Evolutionary conservation across 2,329 filamentous ascomycete genomes (phyloP).

Genomic region (Colletotrichum magnum): DNA sequence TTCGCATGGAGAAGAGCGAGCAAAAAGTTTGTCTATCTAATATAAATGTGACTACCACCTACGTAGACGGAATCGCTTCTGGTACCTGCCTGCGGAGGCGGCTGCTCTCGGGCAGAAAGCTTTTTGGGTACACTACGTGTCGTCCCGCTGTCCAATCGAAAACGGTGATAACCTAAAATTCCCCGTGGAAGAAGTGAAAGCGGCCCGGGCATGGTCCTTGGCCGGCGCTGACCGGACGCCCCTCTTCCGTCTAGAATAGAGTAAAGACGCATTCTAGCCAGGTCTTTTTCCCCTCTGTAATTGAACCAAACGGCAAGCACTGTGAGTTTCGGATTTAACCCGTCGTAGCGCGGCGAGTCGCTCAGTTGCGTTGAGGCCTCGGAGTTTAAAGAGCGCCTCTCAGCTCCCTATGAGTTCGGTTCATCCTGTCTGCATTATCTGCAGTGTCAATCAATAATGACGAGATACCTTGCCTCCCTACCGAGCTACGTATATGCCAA

Average conservation of each 20-base stretch:
- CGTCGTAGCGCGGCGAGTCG: no score
- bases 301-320: neutral
- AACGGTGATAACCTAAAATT: conserved; percentile 22
- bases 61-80: no score
- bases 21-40: no score
- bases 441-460: neutral
- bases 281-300: no score
- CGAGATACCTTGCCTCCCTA: conserved; percentile 8
- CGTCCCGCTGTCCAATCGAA: conserved; percentile 36
- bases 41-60: no score
- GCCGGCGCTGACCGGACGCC: conserved; percentile 8
- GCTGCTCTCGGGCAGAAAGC: conserved; percentile 1
- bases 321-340: neutral
- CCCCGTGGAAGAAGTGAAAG: conserved; percentile 11
- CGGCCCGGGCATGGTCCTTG: conserved; percentile 10
- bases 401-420: neutral
- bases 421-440: conserved; percentile 14
- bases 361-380: no score
- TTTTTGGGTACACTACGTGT: conserved; percentile 28
- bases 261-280: neutral
- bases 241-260: neutral
- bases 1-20: neutral
- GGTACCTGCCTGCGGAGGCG: neutral
- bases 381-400: no score
- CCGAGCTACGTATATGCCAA: conserved; percentile 16